A percentile compares a stretch with the other conserved stretches of the same genome.
Conservation (phyloP, 371 early-diverging fungal genomes). For the Modicella reniformis region DNA sequence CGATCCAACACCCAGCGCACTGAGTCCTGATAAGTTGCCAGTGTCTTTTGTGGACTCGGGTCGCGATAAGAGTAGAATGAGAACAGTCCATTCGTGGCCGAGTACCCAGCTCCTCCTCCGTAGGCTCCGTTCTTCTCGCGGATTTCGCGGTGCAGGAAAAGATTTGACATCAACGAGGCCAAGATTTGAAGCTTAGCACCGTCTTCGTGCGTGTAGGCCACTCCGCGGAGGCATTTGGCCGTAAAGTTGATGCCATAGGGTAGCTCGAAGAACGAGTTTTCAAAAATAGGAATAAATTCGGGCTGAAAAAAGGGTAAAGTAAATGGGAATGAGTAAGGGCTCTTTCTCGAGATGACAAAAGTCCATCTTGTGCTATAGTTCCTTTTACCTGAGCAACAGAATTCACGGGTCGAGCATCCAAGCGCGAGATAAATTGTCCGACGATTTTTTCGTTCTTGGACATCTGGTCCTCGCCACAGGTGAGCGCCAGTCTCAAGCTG, state of each 20-base stretch:
- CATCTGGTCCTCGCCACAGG: conserved; percentile 70
- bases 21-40: conserved; percentile 73
- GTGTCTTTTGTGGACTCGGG: conserved; percentile 80
- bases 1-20: conserved; percentile 73
- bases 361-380: too few relatives aligned
- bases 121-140: conserved; percentile 97
- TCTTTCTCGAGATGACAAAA: background rate
- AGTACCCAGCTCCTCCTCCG: conserved; percentile 88
- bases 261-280: conserved; percentile 55
- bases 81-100: conserved; percentile 80
- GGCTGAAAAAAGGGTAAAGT: conserved; percentile 1
- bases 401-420: conserved; percentile 37
- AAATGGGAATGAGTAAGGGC: background rate
- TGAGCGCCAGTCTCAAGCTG: conserved; percentile 74
- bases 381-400: conserved; percentile 16
- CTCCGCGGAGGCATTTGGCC: conserved; percentile 75
- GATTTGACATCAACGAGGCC: conserved; percentile 82
- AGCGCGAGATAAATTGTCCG: conserved; percentile 61
- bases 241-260: conserved; percentile 91
- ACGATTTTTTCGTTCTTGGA: conserved; percentile 68
- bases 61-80: conserved; percentile 95
- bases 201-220: conserved; percentile 87
- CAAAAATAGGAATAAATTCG: conserved; percentile 25
- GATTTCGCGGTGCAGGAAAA: conserved; percentile 91
- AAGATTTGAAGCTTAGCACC: conserved; percentile 82